phyloP scores from a whole-genome alignment of 257 asterid species.

The Mentha longifolia region DNA sequence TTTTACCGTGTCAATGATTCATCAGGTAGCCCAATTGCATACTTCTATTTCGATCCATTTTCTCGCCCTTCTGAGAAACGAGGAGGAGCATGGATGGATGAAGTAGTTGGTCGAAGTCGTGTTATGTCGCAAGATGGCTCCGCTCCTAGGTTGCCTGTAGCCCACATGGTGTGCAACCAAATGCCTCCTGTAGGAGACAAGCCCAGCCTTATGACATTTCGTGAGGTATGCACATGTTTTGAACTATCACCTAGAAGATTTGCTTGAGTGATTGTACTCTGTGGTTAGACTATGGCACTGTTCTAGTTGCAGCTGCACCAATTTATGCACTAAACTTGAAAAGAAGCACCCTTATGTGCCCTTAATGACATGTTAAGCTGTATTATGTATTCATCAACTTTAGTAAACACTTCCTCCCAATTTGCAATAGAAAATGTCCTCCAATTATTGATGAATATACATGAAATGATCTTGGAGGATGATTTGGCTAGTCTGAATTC shows the following conservation, averaged over 20 bases:
- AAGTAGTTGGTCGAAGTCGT: constrained; percentile 88
- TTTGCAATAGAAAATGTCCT: constrained; percentile 4
- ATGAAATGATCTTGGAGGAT: constrained; percentile 18
- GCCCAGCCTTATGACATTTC: constrained; percentile 98
- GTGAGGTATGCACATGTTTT: constrained; percentile 64
- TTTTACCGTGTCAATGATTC: constrained; percentile 86
- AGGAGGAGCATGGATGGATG: constrained; percentile 99
- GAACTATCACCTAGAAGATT: constrained; percentile 17
- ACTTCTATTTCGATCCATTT: constrained; percentile 94
- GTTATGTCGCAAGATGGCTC: constrained; percentile 77
- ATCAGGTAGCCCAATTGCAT: constrained; percentile 80
- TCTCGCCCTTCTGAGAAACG: constrained; percentile 98
- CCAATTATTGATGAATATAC: background rate
- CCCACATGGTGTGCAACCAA: constrained; percentile 99
- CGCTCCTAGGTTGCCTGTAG: constrained; percentile 90
- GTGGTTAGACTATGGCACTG: constrained; percentile 12
- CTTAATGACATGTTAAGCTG: background rate
- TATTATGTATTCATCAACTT: constrained; percentile 4
- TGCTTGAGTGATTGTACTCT: constrained; percentile 22
- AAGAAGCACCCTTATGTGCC: constrained; percentile 21
- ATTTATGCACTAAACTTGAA: constrained; percentile 9
- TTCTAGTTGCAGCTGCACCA: constrained; percentile 17
- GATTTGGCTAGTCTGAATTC: background rate
- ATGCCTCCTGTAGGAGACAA: constrained; percentile 99
- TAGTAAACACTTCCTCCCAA: background rate